Conservation (phyloP, 2,329 filamentous ascomycete species). For the Trematosphaeria pertusa region DNA sequence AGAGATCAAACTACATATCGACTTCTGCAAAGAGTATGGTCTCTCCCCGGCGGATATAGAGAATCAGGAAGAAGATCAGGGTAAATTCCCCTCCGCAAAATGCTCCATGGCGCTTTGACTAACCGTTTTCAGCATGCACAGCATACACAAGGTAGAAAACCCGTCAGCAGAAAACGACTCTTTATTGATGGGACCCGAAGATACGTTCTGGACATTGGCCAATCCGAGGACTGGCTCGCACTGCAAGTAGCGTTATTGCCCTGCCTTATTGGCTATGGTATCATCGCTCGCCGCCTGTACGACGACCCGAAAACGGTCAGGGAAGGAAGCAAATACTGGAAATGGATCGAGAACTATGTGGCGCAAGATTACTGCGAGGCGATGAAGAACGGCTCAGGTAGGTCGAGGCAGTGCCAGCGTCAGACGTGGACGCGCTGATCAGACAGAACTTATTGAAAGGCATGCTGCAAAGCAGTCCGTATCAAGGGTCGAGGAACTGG, state of each 20-base stretch:
- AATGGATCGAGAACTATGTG: conserved; percentile 90
- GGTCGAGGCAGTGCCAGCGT: conserved; percentile 39
- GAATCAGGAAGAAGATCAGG: conserved; percentile 74
- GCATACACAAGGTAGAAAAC: conserved; percentile 74
- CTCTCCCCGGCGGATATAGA: conserved; percentile 77
- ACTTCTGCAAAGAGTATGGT: conserved; percentile 83
- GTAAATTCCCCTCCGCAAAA: conserved; percentile 48
- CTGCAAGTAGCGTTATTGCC: conserved; percentile 85
- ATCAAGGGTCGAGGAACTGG: conserved; percentile 78
- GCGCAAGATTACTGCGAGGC: conserved; percentile 79
- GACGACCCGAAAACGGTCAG: conserved; percentile 65
- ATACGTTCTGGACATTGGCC: conserved; percentile 87
- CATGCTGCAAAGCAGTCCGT: conserved; percentile 77
- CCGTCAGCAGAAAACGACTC: too few relatives aligned
- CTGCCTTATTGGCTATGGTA: conserved; percentile 87
- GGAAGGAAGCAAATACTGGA: conserved; percentile 79
- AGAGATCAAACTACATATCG: conserved; percentile 82
- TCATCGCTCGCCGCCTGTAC: conserved; percentile 75
- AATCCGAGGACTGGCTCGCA: conserved; percentile 86
- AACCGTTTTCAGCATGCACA: conserved; percentile 69
- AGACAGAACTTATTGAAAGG: conserved; percentile 76
- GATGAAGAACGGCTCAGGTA: conserved; percentile 73
- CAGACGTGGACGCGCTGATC: too few relatives aligned
- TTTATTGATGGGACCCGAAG: too few relatives aligned
- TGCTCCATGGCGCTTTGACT: conserved; percentile 6